A percentile compares a stretch with the other conserved stretches of the same genome.
These are phyloP conservation scores for Microbotryum saponariae DNA, from an alignment of 1,284 basidiomycete species.

Conservation along the genomic window DNA sequence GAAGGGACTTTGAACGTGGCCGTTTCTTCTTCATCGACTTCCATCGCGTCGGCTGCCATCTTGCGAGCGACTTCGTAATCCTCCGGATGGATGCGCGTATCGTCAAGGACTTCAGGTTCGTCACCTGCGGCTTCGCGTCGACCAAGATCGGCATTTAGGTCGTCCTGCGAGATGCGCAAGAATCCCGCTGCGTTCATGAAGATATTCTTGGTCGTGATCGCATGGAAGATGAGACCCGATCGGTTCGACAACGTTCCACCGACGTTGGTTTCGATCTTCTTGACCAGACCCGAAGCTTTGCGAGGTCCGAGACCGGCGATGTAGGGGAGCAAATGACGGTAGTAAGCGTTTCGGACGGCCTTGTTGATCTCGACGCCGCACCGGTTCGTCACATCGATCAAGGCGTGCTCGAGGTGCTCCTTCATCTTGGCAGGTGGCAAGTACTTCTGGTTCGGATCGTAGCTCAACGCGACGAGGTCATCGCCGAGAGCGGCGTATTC, in stretches of 20 bases:
- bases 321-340: conserved; percentile 78
- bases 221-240: conserved; percentile 70
- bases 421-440: conserved; percentile 72
- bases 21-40: conserved; percentile 85
- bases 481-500: conserved; percentile 78
- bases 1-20: conserved; percentile 67
- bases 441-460: conserved; percentile 72
- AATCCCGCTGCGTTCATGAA: conserved; percentile 87
- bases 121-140: conserved; percentile 53
- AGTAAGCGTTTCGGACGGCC: conserved; percentile 77
- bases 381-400: conserved; percentile 84
- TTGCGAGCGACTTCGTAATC: conserved; percentile 97
- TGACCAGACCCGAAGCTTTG: conserved; percentile 79
- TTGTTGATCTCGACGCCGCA: conserved; percentile 95
- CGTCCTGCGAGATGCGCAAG: conserved; percentile 72
- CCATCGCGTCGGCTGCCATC: conserved; percentile 96
- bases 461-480: conserved; percentile 71
- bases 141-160: conserved; percentile 54
- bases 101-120: conserved; percentile 79
- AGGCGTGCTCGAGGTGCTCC: conserved; percentile 69
- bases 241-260: conserved; percentile 78
- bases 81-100: conserved; percentile 93
- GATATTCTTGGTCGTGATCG: conserved; percentile 66
- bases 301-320: conserved; percentile 90
- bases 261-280: conserved; percentile 68